Evolutionary conservation across 352 stramenopile species (phyloP).

Genomic region (Saprolegnia diclina): DNA sequence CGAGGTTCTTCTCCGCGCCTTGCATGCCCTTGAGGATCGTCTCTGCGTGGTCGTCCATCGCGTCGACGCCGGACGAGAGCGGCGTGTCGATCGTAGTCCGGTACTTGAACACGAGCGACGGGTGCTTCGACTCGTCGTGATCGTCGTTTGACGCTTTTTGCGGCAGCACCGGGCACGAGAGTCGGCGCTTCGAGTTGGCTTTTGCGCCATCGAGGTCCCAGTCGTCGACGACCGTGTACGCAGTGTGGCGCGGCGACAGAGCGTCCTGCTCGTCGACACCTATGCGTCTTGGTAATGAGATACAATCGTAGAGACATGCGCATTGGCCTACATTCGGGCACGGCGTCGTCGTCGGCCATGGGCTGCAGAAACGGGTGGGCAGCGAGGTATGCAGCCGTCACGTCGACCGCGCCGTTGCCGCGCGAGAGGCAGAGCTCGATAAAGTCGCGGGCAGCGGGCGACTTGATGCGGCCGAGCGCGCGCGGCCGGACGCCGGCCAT

Average conservation of each 20-base stretch:
- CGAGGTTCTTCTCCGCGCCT: slow-evolving; percentile 17
- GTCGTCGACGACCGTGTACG: slow-evolving; percentile 4
- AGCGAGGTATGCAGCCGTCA: slow-evolving; percentile 74
- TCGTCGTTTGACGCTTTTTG: background rate
- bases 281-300: too few relatives aligned
- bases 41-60: slow-evolving; percentile 8
- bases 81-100: slow-evolving; percentile 9
- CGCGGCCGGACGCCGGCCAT: slow-evolving; percentile 74
- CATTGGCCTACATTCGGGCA: slow-evolving; percentile 62
- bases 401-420: slow-evolving; percentile 71
- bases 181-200: background rate
- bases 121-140: background rate
- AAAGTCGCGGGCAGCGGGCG: slow-evolving; percentile 66
- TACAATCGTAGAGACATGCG: too few relatives aligned
- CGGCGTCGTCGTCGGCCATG: slow-evolving; percentile 71
- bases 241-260: background rate
- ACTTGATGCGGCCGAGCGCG: slow-evolving; percentile 65
- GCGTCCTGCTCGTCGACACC: background rate
- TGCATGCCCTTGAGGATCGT: slow-evolving; percentile 7
- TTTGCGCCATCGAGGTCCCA: background rate
- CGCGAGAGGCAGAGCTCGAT: slow-evolving; percentile 79
- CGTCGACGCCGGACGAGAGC: slow-evolving; percentile 5
- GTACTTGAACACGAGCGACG: slow-evolving; percentile 19
- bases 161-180: slow-evolving; percentile 4
- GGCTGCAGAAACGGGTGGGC: slow-evolving; percentile 70